Base-by-base conservation (phyloP, 2,329 filamentous ascomycete genomes). In the Microdochium paspali region DNA sequence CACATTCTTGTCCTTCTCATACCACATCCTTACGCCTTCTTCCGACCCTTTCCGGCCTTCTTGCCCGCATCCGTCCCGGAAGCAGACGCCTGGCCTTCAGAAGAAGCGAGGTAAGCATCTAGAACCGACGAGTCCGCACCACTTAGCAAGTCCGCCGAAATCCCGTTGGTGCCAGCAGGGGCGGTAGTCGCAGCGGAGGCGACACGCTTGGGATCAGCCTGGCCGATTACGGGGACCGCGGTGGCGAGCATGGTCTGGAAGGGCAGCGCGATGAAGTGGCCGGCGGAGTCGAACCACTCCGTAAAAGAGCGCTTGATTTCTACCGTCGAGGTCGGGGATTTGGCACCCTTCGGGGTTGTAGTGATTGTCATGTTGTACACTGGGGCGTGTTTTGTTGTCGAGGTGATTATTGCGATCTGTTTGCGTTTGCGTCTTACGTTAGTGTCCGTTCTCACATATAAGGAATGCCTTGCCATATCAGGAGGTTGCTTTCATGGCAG, bases 171-270 rank as follows among this genome's bases (percentile, higher is more conserved):
- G 35, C 13, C 43, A n/a, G 24, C 35, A 0, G 47, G 20, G 7
- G 49, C 20, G 3, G 49, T 39, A 45, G 66, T 60, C 5, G 66
- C 58, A 3, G 62, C 59, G 32, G 60, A 54, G 2, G 63, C 65
- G n/a, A 72, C 72, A 48, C 75, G 72, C 62, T 77, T 77, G 31
- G 82, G 76, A 57, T 91, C 87, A 26, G 74, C 74, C 55, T 73
- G 73, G 45, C 82, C 86, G 51, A 91, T 75, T 26, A 77, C 61
- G 1, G 82, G 77, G 3, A 91, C 73, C 35, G 76, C 74, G n/a
- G 75, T 76, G 10, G 85, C 86, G 44, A 93, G 71, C 69, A 87
- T 80, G 61, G 82, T 77, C 73, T 93, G 87, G 67, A 93, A 90
- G 5, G 87, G 87, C 54, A 79, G 71, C 9, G 80, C 77, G 43